Percentiles rank a stretch among this genome's conserved stretches.
These are phyloP conservation scores for Penicillium sp. DNA, from an alignment of 2,329 filamentous ascomycete species.

Conservation along the genomic window DNA sequence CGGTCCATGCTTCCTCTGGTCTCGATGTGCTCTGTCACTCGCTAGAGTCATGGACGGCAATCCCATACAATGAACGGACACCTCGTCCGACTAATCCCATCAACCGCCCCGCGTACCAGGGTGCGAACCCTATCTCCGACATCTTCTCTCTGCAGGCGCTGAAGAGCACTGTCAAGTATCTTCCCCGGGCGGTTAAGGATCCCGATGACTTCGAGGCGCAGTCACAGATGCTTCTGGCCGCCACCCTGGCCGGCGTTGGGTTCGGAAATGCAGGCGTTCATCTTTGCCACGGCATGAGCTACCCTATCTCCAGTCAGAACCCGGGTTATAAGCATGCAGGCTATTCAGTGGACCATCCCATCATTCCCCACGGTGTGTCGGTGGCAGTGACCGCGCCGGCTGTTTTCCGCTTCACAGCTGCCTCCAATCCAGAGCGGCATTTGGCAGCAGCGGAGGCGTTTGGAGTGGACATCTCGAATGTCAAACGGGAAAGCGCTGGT, in stretches of 20 bases:
- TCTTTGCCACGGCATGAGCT: constrained; percentile 84
- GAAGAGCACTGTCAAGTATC: constrained; percentile 85
- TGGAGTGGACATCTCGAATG: constrained; percentile 76
- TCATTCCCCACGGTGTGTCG: constrained; percentile 92
- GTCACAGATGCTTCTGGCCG: constrained; percentile 86
- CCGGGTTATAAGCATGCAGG: constrained; percentile 78
- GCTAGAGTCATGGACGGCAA: constrained; percentile 94
- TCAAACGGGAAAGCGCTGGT: constrained; percentile 81
- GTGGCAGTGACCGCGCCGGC: constrained; percentile 89
- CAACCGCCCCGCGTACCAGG: constrained; percentile 85
- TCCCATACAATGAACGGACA: constrained; percentile 77
- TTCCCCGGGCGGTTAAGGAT: constrained; percentile 76
- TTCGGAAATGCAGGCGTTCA: constrained; percentile 98
- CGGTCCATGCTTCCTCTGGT: constrained; percentile 83
- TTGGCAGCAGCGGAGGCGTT: constrained; percentile 81
- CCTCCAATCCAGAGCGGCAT: constrained; percentile 87
- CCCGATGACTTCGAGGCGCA: constrained; percentile 90
- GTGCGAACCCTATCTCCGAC: constrained; percentile 93
- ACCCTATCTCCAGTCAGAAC: constrained; percentile 93
- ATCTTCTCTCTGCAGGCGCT: constrained; percentile 82
- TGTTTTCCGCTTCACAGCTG: constrained; percentile 84
- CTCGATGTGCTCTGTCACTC: constrained; percentile 92
- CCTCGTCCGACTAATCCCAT: constrained; percentile 84
- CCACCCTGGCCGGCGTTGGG: constrained; percentile 86
- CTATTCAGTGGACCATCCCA: constrained; percentile 63